Percentiles rank a stretch among this genome's conserved stretches.
phyloP scores from a whole-genome alignment of 352 stramenopile genomes.

The Pythium brassicae region DNA sequence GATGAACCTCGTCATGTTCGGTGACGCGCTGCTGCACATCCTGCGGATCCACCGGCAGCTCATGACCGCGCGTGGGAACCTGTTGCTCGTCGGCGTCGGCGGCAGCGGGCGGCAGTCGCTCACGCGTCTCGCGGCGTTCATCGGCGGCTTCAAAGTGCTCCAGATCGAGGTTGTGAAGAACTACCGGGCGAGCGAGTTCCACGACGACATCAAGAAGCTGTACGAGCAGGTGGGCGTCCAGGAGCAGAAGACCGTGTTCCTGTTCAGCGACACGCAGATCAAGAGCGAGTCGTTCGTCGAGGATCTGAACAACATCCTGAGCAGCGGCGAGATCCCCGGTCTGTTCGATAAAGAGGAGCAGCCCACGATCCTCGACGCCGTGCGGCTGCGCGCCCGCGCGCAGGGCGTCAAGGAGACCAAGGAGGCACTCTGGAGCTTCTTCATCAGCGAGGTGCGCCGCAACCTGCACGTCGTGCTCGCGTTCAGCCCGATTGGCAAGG shows the following conservation, averaged over 20 bases:
- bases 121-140: conserved; percentile 85
- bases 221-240: conserved; percentile 75
- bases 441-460: conserved; percentile 86
- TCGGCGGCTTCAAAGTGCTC: conserved; percentile 87
- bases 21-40: conserved; percentile 89
- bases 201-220: conserved; percentile 92
- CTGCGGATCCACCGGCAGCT: conserved; percentile 89
- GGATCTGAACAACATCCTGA: conserved; percentile 93
- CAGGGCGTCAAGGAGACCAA: conserved; percentile 87
- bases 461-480: conserved; percentile 93
- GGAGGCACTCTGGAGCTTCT: conserved; percentile 90
- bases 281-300: conserved; percentile 93
- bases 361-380: conserved; percentile 74
- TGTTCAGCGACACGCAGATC: conserved; percentile 94
- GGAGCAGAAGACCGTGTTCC: conserved; percentile 85
- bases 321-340: conserved; percentile 88
- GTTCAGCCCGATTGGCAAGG: conserved; percentile 90
- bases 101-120: conserved; percentile 89
- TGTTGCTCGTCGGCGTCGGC: conserved; percentile 91
- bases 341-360: conserved; percentile 92
- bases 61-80: conserved; percentile 84
- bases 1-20: conserved; percentile 91
- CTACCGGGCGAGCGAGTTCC: conserved; percentile 88
- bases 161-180: conserved; percentile 95
- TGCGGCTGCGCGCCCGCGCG: conserved; percentile 57